Evolutionary conservation across 1,284 basidiomycete genomes (phyloP), one percentile per base, ranked within the genome.

Genomic region (Cutaneotrichosporon cavernicola): DNA sequence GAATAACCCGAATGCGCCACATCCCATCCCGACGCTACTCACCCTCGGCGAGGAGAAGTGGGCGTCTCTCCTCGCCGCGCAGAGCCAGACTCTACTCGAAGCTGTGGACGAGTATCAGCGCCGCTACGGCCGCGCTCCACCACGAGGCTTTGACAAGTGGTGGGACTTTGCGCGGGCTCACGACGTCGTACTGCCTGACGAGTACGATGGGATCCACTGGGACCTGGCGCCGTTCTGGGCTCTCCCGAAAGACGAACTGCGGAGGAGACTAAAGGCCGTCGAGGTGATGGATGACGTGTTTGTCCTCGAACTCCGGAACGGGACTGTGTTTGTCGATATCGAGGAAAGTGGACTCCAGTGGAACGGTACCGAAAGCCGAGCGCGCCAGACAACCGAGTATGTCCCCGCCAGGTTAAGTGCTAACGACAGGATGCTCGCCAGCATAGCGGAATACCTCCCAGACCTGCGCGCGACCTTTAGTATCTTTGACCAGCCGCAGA

Each of bases 71-170:
- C 79, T 96, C 13, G 81, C 80, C 0, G 81, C 84, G 53, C 93
- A 96, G 81, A 92, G 90, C 74, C 83, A 83, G 66, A 89, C 90
- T 0, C 82, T 96, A 13, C 80, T 79, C 18, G 86, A 86, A 30
- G 92, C 92, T 0, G 88, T 91, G 1, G 78, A 77, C 8, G 90
- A 93, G 77, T 97, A 97, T 79, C 85, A 82, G 69, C 80, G 84
- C 61, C 83, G 93, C 57, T 93, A 96, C 75, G 82, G 83, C 2
- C 85, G 89, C n/a, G 79, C 84, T 16, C 92, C 94, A 10, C 94
- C 93, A 0, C 85, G 84, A 62, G 93, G 92, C 0, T 97, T 96
- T 70, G 91, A 93, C 74, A 77, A 85, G 47, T 97, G 94, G 94
- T 96, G 89, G 86, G 81, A 82, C 51, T 96, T 92, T 78, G 89